These are phyloP conservation scores for Casaregolazyma suthepensis DNA, from an alignment of 1,139 yeast species.

Conservation along the genomic window DNA sequence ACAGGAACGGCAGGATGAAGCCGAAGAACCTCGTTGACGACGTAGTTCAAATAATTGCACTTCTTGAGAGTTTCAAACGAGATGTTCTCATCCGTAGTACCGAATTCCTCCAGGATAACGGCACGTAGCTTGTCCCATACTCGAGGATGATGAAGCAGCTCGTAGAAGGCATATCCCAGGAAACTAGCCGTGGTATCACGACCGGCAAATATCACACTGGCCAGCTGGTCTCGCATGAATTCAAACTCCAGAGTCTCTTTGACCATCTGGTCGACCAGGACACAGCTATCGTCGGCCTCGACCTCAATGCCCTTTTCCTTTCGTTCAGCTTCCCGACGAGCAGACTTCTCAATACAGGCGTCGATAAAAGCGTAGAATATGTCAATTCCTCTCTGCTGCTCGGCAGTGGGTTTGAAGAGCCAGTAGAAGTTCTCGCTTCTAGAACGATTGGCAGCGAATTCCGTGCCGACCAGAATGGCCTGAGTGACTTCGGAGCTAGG, in stretches of 20 bases:
- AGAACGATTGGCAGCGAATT: constrained; percentile 9
- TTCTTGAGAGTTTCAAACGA: constrained; percentile 48
- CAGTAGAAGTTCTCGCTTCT: constrained; percentile 13
- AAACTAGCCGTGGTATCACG: constrained; percentile 56
- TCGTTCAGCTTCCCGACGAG: constrained; percentile 16
- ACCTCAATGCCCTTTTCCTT: constrained; percentile 5
- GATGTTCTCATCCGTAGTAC: constrained; percentile 18
- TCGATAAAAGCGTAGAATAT: constrained; percentile 32
- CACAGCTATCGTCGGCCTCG: constrained; percentile 23
- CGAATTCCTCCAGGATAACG: constrained; percentile 33
- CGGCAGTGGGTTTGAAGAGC: constrained; percentile 4
- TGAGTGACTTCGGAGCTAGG: constrained; percentile 2
- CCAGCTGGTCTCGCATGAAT: constrained; percentile 46
- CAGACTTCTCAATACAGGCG: constrained; percentile 29
- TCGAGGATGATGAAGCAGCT: constrained; percentile 42
- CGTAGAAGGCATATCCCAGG: constrained; percentile 43
- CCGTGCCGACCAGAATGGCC: constrained; percentile 12
- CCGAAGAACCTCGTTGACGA: constrained; percentile 48
- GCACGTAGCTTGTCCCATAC: constrained; percentile 38
- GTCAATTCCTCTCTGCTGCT: constrained; percentile 9
- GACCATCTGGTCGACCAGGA: constrained; percentile 46
- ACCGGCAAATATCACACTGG: constrained; percentile 50
- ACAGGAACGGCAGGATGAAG: constrained; percentile 53
- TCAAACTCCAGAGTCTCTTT: constrained; percentile 46
- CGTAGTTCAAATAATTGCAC: constrained; percentile 43